A percentile compares a stretch with the other conserved stretches of the same genome.
phyloP scores from a whole-genome alignment of 1,284 basidiomycete species.

The Irpex sp. region DNA sequence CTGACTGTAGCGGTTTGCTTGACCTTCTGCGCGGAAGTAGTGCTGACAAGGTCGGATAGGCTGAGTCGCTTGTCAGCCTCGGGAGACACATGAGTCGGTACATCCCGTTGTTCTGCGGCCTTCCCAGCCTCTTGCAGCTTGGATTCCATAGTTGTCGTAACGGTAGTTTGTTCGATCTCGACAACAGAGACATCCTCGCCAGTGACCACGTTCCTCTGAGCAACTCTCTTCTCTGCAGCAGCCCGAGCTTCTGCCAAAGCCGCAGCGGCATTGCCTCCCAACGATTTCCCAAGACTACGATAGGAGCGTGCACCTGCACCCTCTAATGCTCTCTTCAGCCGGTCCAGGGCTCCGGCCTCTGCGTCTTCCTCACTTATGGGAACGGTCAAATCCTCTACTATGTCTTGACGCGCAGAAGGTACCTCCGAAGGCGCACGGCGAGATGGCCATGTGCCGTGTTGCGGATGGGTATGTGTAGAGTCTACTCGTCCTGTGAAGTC shows the following conservation, averaged over 20 bases:
- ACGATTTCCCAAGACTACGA: constrained; percentile 62
- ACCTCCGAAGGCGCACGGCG: not conserved
- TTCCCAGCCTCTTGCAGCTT: not conserved
- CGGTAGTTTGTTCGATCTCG: not conserved
- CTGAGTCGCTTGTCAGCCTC: constrained; percentile 42
- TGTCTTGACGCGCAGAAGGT: not conserved
- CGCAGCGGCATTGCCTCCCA: constrained; percentile 54
- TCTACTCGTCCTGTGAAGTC: not conserved
- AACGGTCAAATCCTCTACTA: constrained; percentile 14
- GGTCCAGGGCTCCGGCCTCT: constrained; percentile 52
- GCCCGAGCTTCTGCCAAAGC: constrained; percentile 69
- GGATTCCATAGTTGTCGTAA: not conserved
- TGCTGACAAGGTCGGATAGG: constrained; percentile 45
- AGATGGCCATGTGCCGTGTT: not conserved
- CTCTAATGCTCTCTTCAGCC: constrained; percentile 66
- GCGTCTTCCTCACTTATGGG: constrained; percentile 19
- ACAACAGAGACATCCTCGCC: constrained; percentile 4
- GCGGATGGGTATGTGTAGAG: not conserved
- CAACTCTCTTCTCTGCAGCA: constrained; percentile 67
- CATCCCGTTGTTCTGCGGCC: not conserved
- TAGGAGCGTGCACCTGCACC: constrained; percentile 57
- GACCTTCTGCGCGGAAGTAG: constrained; percentile 8
- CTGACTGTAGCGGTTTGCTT: constrained; percentile 1
- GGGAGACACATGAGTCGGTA: not conserved
- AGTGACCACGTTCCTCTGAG: constrained; percentile 48